Conservation (phyloP, 345 rosid genomes). For the Salix suchowensis region DNA sequence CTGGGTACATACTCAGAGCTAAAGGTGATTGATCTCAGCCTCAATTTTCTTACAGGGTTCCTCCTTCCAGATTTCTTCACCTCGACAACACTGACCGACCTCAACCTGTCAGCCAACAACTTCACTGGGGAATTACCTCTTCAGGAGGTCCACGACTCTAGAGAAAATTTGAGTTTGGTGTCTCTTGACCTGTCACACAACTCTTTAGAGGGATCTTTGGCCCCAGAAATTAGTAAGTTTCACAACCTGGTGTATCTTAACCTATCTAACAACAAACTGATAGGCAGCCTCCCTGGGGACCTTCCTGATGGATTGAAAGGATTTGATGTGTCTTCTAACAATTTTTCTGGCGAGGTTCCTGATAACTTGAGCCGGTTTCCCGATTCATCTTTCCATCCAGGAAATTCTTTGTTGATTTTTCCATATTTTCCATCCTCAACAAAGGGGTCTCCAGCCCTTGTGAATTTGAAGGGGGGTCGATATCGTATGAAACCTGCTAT, state of each 20-base stretch:
- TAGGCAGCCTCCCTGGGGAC: conserved; percentile 63
- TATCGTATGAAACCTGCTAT: conserved; percentile 39
- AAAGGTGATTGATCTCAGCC: conserved; percentile 64
- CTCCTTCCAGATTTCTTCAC: conserved; percentile 53
- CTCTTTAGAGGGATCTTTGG: conserved; percentile 52
- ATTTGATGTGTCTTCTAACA: conserved; percentile 63
- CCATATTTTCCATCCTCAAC: conserved; percentile 38
- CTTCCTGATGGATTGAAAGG: conserved; percentile 57
- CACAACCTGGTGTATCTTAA: conserved; percentile 50
- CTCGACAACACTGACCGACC: conserved; percentile 54
- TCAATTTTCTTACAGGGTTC: conserved; percentile 51
- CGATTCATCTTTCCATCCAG: conserved; percentile 80
- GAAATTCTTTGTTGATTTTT: conserved; percentile 56
- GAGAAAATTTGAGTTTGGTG: conserved; percentile 48
- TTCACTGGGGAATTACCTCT: conserved; percentile 66
- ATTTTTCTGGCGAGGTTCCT: conserved; percentile 74
- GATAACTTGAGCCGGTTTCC: conserved; percentile 62
- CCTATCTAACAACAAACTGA: conserved; percentile 61
- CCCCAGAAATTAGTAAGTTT: conserved; percentile 41
- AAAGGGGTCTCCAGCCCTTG: conserved; percentile 29
- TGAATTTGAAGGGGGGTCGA: conserved; percentile 21
- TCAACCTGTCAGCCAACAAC: conserved; percentile 68
- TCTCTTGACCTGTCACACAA: conserved; percentile 68
- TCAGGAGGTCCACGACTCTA: conserved; percentile 31
- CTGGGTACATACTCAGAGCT: conserved; percentile 63